Evolutionary conservation across 768 basidiomycete species (phyloP), one percentile per base, ranked within the genome.

Genomic region (Tricholoma matsutake): DNA sequence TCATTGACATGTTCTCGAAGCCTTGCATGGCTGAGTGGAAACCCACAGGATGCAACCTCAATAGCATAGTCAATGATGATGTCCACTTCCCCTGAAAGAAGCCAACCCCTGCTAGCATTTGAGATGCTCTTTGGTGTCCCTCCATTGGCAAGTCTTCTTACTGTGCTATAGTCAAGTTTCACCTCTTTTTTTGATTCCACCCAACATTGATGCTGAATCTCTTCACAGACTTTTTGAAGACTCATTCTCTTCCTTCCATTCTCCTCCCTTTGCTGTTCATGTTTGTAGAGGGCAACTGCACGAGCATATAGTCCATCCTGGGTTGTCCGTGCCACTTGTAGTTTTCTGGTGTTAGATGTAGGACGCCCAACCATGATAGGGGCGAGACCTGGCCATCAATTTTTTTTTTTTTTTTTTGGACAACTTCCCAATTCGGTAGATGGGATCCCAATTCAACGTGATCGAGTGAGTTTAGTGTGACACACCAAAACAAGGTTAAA

Each of bases 1-100:
- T 64, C 37, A 58, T 73, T 62, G 18, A 68, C 71, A 60, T 68
- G 63, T 41, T 68, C 64, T 43, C 66, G 62, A n/a, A 76, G 56
- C 16, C 61, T 25, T 22, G 39, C 28, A 43, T 72, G 72, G 43
- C 54, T 71, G 14, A 70, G 64, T 8, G 69, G 72, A 55, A 73
- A 73, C 14, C 71, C 70, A 39, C 29, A 49, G 22, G 28, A 51
- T 11, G 49, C 49, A 51, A 29, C 28, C 28, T 51, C 28, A 29
- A 51, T 51, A 22, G 28, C 49, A 51, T 22, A 51, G 4, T 22
- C 49, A 51, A 51, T 51, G n/a, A 51, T 20, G n/a, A 51, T 13
- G 14, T 51, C n/a, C 7, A 51, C 49, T 51, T 51, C 49, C 9
- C 16, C n/a, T 13, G 49, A 4, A 51, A 51, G 49, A 22, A 51